A percentile compares a stretch with the other conserved stretches of the same genome.
These are phyloP conservation scores for Microdochium bolleyi DNA, from an alignment of 2,329 filamentous ascomycete genomes.

Conservation along the genomic window DNA sequence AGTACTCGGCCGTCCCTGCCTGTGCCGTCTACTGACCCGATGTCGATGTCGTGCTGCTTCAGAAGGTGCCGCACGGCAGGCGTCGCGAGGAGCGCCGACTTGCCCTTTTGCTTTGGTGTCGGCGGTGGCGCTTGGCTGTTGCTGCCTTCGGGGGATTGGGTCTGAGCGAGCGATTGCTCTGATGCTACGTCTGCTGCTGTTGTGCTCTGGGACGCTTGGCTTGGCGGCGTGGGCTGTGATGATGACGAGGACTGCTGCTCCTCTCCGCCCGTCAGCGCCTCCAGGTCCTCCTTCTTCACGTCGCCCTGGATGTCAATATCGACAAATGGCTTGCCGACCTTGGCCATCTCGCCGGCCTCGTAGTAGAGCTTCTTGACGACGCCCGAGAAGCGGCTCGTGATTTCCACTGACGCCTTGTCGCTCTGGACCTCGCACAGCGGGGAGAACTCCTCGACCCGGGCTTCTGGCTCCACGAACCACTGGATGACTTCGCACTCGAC, in stretches of 20 bases:
- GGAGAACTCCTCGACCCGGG: slow-evolving; percentile 94
- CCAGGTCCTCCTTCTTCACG: slow-evolving; percentile 53
- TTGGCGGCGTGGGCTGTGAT: slow-evolving; percentile 4
- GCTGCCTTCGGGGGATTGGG: not conserved
- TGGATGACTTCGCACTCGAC: slow-evolving; percentile 98
- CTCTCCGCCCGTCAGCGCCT: slow-evolving; percentile 26
- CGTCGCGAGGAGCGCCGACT: slow-evolving; percentile 71
- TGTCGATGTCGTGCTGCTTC: slow-evolving; percentile 71
- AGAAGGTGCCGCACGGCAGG: slow-evolving; percentile 85
- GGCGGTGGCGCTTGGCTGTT: slow-evolving; percentile 1
- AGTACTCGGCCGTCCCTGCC: slow-evolving; percentile 85
- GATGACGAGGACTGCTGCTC: slow-evolving; percentile 10
- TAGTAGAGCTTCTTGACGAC: slow-evolving; percentile 96
- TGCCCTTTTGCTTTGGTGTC: slow-evolving; percentile 38
- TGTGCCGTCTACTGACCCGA: slow-evolving; percentile 71
- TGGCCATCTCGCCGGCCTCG: slow-evolving; percentile 86
- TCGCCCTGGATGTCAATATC: slow-evolving; percentile 89
- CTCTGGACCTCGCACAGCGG: slow-evolving; percentile 97
- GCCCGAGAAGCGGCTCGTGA: slow-evolving; percentile 90
- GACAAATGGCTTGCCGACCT: slow-evolving; percentile 87
- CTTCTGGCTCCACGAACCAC: slow-evolving; percentile 97
- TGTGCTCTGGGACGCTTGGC: not conserved
- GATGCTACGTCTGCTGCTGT: slow-evolving; percentile 6
- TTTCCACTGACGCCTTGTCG: slow-evolving; percentile 86
- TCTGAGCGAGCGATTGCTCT: slow-evolving; percentile 1